Evolutionary conservation across 2,329 filamentous ascomycete species (phyloP).

Genomic region (Aspergillus flavus): DNA sequence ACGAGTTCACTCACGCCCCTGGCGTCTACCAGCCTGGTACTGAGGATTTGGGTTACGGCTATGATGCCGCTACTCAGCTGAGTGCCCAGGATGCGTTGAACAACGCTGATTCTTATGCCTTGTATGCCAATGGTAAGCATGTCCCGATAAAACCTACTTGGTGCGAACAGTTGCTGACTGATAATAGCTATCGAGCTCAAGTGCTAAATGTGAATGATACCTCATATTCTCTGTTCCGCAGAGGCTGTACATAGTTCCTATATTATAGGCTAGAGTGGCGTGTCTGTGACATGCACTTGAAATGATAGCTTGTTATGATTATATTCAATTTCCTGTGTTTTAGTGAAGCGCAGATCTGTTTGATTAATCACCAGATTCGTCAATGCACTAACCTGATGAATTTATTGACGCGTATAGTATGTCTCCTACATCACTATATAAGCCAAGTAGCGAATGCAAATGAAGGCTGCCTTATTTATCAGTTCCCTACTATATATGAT

Average conservation of each 20-base stretch:
- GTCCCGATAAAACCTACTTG: too few species aligned
- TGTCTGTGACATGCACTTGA: neutral
- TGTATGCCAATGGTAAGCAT: constrained; percentile 53
- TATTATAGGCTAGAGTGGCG: neutral
- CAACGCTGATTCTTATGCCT: constrained; percentile 65
- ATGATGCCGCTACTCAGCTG: constrained; percentile 51
- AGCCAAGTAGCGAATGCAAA: neutral
- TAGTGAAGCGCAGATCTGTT: neutral
- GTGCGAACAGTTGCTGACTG: neutral
- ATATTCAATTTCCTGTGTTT: neutral
- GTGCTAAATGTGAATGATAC: neutral
- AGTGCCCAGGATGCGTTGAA: constrained; percentile 55
- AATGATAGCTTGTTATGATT: neutral
- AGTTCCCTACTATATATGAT: fast-evolving
- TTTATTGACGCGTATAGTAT: neutral
- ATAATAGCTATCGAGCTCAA: neutral
- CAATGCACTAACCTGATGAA: neutral
- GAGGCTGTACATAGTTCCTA: neutral
- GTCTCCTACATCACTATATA: neutral
- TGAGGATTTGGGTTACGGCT: constrained; percentile 62
- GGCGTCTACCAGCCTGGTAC: constrained; percentile 59
- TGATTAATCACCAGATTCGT: neutral
- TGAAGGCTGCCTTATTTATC: fast-evolving
- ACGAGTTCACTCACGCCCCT: constrained; percentile 66
- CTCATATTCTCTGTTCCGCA: neutral